These are phyloP conservation scores for Fusarium penzigii DNA, from an alignment of 2,329 filamentous ascomycete species.

Conservation along the genomic window DNA sequence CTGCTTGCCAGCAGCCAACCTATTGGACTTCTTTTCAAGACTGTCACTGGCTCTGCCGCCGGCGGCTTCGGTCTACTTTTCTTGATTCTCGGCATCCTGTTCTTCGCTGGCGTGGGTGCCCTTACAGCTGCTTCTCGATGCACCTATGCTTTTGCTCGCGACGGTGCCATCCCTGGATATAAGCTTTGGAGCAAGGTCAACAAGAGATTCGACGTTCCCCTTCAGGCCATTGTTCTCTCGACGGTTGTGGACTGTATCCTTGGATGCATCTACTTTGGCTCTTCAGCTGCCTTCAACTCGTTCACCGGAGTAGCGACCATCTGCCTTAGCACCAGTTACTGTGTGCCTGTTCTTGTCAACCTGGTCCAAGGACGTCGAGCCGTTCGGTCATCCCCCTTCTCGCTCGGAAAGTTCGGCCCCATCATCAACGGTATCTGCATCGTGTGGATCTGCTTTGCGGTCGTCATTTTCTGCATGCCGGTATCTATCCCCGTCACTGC, in stretches of 20 bases:
- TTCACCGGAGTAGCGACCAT: constrained; percentile 81
- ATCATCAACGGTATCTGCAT: constrained; percentile 67
- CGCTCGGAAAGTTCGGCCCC: constrained; percentile 67
- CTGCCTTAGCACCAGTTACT: constrained; percentile 73
- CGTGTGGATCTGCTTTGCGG: constrained; percentile 68
- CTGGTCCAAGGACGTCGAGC: constrained; percentile 65
- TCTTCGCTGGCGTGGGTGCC: constrained; percentile 74
- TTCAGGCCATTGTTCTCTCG: constrained; percentile 68
- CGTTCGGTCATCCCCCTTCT: constrained; percentile 64
- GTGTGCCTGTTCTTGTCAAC: constrained; percentile 71
- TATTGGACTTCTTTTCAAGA: constrained; percentile 74
- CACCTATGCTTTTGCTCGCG: constrained; percentile 74
- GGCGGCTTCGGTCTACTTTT: constrained; percentile 76
- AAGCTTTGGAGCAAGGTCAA: constrained; percentile 66
- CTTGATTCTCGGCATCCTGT: constrained; percentile 71
- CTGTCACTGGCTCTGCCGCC: constrained; percentile 67
- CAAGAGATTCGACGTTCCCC: constrained; percentile 65
- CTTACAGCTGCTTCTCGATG: constrained; percentile 72
- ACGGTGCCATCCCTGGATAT: constrained; percentile 72
- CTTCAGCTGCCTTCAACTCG: constrained; percentile 72
- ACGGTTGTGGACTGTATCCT: constrained; percentile 68
- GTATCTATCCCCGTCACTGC: constrained; percentile 58
- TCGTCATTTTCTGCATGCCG: constrained; percentile 77
- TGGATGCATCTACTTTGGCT: constrained; percentile 77
- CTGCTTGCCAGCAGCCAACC: constrained; percentile 72